Percentiles rank a stretch among this genome's conserved stretches.
Conservation (phyloP, 352 stramenopile genomes). For the Phytophthora hibernalis region DNA sequence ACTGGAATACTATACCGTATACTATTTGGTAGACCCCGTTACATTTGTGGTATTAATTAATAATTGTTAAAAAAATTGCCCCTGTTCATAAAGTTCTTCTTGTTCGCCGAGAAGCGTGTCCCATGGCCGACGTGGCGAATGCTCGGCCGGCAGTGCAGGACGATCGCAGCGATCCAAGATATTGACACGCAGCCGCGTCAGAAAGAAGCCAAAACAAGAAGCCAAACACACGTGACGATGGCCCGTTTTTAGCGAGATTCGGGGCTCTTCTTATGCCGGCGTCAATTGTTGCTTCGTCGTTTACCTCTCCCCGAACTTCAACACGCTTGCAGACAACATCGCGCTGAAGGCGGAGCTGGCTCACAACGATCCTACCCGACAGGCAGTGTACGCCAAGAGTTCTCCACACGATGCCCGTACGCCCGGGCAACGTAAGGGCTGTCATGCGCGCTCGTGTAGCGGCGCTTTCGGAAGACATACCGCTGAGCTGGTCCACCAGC, state of each 20-base stretch:
- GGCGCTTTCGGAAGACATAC: neutral
- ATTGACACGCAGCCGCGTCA: too few species aligned
- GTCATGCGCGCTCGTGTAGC: neutral
- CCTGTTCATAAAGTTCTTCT: too few species aligned
- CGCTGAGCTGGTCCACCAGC: conserved; percentile 20
- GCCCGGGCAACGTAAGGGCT: neutral
- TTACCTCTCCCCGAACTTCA: conserved; percentile 23
- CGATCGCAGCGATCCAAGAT: neutral
- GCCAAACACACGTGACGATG: too few species aligned
- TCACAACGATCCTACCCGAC: conserved; percentile 2
- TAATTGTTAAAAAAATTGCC: too few species aligned
- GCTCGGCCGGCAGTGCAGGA: neutral
- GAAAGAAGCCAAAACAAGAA: too few species aligned
- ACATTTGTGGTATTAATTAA: too few species aligned
- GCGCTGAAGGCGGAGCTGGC: neutral
- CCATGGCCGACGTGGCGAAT: neutral
- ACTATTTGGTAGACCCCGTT: too few species aligned
- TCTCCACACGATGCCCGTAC: too few species aligned
- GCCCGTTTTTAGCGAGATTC: conserved; percentile 5
- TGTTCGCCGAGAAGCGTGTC: neutral
- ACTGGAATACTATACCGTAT: too few species aligned
- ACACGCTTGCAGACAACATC: conserved; percentile 10
- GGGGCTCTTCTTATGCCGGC: conserved; percentile 20
- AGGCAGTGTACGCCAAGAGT: neutral
- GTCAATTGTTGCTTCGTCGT: conserved; percentile 30